Conservation (phyloP, 2,329 filamentous ascomycete genomes). For the Microascus cirrosus region DNA sequence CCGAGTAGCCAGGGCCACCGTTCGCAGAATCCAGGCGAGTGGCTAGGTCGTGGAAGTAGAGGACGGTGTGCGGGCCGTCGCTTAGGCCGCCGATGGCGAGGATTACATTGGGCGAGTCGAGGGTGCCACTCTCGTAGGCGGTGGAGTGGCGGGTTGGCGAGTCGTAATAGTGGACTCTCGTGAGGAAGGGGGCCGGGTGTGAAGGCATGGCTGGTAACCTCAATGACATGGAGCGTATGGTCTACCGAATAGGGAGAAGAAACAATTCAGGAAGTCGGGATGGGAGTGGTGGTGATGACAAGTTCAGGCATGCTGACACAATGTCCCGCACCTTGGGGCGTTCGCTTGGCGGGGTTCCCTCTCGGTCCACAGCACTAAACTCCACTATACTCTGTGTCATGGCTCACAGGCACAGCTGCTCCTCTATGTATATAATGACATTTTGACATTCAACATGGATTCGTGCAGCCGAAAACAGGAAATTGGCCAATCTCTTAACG, state of each 20-base stretch:
- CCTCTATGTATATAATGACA: too few species aligned
- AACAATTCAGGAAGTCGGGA: background rate
- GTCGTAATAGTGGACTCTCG: conserved; percentile 4
- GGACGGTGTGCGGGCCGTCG: conserved; percentile 56
- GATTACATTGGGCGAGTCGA: conserved; percentile 41
- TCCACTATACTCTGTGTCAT: too few species aligned
- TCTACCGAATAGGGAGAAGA: background rate
- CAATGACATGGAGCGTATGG: background rate
- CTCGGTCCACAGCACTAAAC: too few species aligned
- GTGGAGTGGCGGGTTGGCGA: conserved; percentile 17
- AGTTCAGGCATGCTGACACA: background rate
- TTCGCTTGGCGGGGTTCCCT: too few species aligned
- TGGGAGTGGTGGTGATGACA: background rate
- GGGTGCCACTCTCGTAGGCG: conserved; percentile 34
- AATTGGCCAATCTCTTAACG: too few species aligned
- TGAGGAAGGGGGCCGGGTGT: conserved; percentile 1
- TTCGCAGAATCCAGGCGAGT: conserved; percentile 22
- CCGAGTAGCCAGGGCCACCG: conserved; percentile 31
- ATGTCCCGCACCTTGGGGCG: too few species aligned
- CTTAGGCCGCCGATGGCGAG: conserved; percentile 61
- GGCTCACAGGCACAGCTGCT: too few species aligned
- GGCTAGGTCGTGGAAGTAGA: conserved; percentile 40
- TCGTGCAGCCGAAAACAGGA: too few species aligned
- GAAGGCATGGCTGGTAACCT: background rate
- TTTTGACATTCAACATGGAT: too few species aligned